Conservation (phyloP, 2,329 filamentous ascomycete species). For the Penicillium sp. region DNA sequence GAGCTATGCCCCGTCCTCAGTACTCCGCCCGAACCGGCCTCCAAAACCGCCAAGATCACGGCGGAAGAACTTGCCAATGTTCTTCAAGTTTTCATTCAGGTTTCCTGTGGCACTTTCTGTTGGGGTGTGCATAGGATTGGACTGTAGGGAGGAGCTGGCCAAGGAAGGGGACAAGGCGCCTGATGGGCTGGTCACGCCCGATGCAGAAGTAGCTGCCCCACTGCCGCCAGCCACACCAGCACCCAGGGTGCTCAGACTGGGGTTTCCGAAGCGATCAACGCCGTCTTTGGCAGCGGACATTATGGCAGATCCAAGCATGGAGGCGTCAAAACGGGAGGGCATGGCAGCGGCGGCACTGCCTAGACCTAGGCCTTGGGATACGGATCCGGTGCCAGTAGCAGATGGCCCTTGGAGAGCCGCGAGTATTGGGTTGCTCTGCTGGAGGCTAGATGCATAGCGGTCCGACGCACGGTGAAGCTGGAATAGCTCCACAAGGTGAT, state of each 20-base stretch:
- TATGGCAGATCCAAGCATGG: slow-evolving; percentile 79
- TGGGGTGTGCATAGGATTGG: slow-evolving; percentile 18
- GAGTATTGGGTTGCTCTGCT: slow-evolving; percentile 67
- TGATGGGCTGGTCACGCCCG: slow-evolving; percentile 27
- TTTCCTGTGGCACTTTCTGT: slow-evolving; percentile 56
- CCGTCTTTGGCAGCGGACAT: slow-evolving; percentile 85
- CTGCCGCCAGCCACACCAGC: slow-evolving; percentile 31
- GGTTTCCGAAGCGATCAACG: slow-evolving; percentile 71
- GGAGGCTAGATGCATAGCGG: slow-evolving; percentile 63
- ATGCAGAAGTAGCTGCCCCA: slow-evolving; percentile 24
- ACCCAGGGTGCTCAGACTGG: slow-evolving; percentile 37
- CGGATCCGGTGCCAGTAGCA: slow-evolving; percentile 33
- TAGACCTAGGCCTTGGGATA: slow-evolving; percentile 49
- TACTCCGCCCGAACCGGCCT: slow-evolving; percentile 60
- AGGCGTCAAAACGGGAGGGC: slow-evolving; percentile 70
- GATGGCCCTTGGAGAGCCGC: slow-evolving; percentile 54
- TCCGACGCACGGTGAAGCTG: slow-evolving; percentile 72
- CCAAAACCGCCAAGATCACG: slow-evolving; percentile 78
- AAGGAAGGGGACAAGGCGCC: slow-evolving; percentile 25
- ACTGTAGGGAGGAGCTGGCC: slow-evolving; percentile 19
- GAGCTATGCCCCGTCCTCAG: slow-evolving; percentile 16
- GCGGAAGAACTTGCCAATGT: slow-evolving; percentile 94
- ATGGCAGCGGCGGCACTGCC: slow-evolving; percentile 43
- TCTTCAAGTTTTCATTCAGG: slow-evolving; percentile 90
- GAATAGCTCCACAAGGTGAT: slow-evolving; percentile 82